Evolutionary conservation across 345 rosid genomes (phyloP).

Genomic region (Eucalyptus dawsonii): DNA sequence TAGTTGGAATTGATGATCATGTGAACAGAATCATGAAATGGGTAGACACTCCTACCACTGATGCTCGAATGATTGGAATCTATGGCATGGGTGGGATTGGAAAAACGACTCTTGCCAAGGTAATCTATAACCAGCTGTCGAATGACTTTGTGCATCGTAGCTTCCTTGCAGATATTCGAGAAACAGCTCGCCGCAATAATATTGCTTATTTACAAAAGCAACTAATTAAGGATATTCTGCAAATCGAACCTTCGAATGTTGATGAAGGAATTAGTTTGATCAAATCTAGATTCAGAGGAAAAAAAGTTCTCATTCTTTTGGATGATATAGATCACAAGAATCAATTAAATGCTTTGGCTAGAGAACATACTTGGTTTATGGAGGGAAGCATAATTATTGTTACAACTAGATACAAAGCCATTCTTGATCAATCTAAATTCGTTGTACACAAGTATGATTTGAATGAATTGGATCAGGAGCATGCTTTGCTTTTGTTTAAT

Average conservation of each 20-base stretch:
- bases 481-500: too few relatives aligned
- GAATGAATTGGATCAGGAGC: too few relatives aligned
- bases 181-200: accelerated
- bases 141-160: background rate
- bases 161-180: background rate
- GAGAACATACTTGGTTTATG: accelerated
- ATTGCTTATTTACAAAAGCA: accelerated
- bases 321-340: too few relatives aligned
- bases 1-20: too few relatives aligned
- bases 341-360: too few relatives aligned
- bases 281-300: accelerated
- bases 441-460: accelerated
- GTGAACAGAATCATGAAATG: too few relatives aligned
- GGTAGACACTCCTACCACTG: too few relatives aligned
- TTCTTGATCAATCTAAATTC: too few relatives aligned
- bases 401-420: accelerated
- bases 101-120: background rate
- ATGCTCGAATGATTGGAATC: too few relatives aligned
- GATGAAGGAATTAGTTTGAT: accelerated
- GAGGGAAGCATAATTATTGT: accelerated
- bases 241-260: too few relatives aligned
- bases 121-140: background rate
- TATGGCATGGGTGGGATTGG: too few relatives aligned
- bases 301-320: too few relatives aligned
- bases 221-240: accelerated